Base-by-base conservation (phyloP, 306 rosid species). In the Acacia melanoxylon region DNA sequence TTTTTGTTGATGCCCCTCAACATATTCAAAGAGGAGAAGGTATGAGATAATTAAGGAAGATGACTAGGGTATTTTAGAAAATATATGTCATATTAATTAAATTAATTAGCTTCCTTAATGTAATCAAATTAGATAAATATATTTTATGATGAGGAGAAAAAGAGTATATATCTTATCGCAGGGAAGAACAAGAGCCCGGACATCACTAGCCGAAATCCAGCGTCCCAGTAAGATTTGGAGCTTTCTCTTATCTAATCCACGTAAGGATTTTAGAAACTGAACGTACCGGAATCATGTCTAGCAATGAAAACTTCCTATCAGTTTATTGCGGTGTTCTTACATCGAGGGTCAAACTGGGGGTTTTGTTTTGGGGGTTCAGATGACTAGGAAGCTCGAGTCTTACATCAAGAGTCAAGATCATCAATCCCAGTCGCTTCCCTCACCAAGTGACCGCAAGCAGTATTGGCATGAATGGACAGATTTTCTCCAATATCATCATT, bases 401-500 rank as follows among this genome's bases (percentile, higher is more conserved):
- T 6, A 1, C 41, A 37, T 37, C 41, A 37, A 37, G 41, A 37
- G 6, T 37, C 41, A 37, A 37, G 41, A 37, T 37, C 41, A 37
- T 6, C 54, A 65, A 49, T 68, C 65, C 85, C 72, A 79, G 56
- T 77, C 62, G 71, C 77, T 48, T 77, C 84, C 76, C 68, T 37
- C 41, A 37, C 41, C 41, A 37, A 79, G 72, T 51, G 41, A 82
- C 67, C 74, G 66, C 77, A 79, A 79, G 80, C 83, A 77, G 68
- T 68, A 73, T 75, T 44, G 72, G 68, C 67, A 80, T 58, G 77
- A 87, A 80, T 71, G 62, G 86, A 77, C 27, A 8, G 52, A 25
- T 27, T 66, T 78, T 67, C 83, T 75, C 76, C 78, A 40, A 41
- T 71, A 62, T 76, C 82, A 80, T 78, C 81, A 59, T 59, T 77